A percentile compares a stretch with the other conserved stretches of the same genome.
phyloP scores from a whole-genome alignment of 805 yeast genomes.

The Saccharomycopsis lassenensis region DNA sequence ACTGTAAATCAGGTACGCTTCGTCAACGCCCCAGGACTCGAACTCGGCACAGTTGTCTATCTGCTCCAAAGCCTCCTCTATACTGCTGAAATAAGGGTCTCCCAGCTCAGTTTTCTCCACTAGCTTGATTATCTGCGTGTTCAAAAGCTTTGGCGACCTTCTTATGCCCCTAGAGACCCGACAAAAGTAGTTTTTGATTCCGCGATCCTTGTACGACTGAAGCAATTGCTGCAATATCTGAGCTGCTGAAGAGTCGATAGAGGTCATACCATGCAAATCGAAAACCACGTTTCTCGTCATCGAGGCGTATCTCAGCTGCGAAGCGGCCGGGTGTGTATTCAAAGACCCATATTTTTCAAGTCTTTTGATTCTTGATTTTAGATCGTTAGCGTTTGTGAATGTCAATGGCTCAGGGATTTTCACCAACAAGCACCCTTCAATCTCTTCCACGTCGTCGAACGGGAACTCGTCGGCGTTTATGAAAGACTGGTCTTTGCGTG shows the following conservation, averaged over 20 bases:
- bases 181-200: conserved; percentile 47
- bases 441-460: conserved; percentile 24
- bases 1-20: too few relatives aligned
- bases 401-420: conserved; percentile 83
- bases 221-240: conserved; percentile 60
- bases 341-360: conserved; percentile 70
- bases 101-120: conserved; percentile 18
- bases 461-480: conserved; percentile 57
- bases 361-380: conserved; percentile 54
- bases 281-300: conserved; percentile 51
- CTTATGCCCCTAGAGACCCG: conserved; percentile 40
- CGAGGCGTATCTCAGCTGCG: conserved; percentile 33
- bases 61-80: conserved; percentile 49
- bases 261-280: conserved; percentile 75
- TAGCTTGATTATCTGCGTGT: conserved; percentile 43
- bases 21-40: too few relatives aligned
- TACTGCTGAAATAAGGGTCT: conserved; percentile 31
- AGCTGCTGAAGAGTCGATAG: conserved; percentile 70
- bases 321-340: conserved; percentile 65
- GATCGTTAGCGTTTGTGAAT: conserved; percentile 74
- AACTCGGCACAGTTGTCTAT: too few relatives aligned
- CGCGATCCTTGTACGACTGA: conserved; percentile 39
- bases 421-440: conserved; percentile 68
- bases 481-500: conserved; percentile 50
- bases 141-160: conserved; percentile 38